These are phyloP conservation scores for Gremmenia infestans DNA, from an alignment of 2,329 filamentous ascomycete species.

Conservation along the genomic window DNA sequence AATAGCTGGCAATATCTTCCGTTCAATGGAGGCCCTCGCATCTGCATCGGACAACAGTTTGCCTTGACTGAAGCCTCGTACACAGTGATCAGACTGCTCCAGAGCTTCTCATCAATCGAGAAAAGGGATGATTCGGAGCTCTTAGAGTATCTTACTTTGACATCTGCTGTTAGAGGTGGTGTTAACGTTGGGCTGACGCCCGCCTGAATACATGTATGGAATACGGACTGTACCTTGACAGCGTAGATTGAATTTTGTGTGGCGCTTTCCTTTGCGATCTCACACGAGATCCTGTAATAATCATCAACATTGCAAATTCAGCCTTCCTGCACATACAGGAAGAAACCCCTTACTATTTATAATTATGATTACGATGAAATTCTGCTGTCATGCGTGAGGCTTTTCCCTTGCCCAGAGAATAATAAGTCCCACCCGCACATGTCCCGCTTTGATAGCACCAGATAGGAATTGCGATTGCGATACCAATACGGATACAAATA, in stretches of 20 bases:
- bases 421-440: no score
- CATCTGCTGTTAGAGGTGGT: constrained; percentile 18
- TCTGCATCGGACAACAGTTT: constrained; percentile 40
- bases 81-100: constrained; percentile 30
- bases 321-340: no score
- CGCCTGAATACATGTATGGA: constrained; percentile 11
- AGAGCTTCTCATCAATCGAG: constrained; percentile 29
- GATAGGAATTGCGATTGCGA: not conserved
- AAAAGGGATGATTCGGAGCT: constrained; percentile 16
- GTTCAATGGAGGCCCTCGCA: constrained; percentile 43
- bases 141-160: constrained; percentile 21
- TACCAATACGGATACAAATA: no score
- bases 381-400: no score
- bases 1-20: constrained; percentile 42
- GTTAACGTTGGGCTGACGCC: constrained; percentile 23
- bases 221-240: not conserved
- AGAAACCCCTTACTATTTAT: no score
- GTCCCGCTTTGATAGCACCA: no score
- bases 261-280: not conserved
- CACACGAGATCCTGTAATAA: no score
- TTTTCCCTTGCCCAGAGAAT: no score
- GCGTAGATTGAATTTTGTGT: not conserved
- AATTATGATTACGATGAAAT: no score
- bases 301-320: no score
- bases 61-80: constrained; percentile 33